Percentiles rank a stretch among this genome's conserved stretches.
Evolutionary conservation across 148 eudicot genomes (phyloP).

Genomic region (Camellia granthamiana): DNA sequence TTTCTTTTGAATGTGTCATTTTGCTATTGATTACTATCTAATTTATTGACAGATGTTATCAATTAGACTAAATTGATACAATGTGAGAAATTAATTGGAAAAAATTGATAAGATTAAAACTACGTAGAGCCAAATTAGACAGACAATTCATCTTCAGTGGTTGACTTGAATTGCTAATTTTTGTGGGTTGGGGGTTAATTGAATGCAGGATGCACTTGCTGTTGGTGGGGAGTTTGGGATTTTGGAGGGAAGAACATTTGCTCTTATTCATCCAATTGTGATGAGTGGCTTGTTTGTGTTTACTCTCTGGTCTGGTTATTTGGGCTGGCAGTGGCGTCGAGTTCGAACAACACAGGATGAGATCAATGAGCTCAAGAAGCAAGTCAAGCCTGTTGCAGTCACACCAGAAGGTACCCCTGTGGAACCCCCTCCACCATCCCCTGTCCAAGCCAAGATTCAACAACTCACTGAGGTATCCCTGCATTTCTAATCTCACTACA

Average conservation of each 20-base stretch:
- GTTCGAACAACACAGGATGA: constrained; percentile 76
- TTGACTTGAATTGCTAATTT: not conserved
- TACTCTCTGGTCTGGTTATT: constrained; percentile 87
- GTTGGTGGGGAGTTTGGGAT: constrained; percentile 82
- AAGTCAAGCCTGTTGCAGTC: constrained; percentile 78
- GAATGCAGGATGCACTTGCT: constrained; percentile 77
- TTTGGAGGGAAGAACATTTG: constrained; percentile 78
- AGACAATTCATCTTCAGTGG: not conserved
- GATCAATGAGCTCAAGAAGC: constrained; percentile 82
- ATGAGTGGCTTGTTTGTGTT: constrained; percentile 73
- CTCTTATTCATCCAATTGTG: constrained; percentile 73
- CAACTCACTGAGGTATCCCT: constrained; percentile 72
- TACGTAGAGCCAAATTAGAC: too few relatives aligned
- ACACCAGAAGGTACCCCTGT: constrained; percentile 62
- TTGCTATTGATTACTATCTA: too few relatives aligned
- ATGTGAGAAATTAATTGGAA: too few relatives aligned
- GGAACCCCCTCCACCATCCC: constrained; percentile 52
- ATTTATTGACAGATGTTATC: too few relatives aligned
- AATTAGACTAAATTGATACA: too few relatives aligned
- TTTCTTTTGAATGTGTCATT: too few relatives aligned
- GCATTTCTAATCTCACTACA: not conserved
- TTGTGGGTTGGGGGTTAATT: not conserved
- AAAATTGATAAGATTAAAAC: too few relatives aligned
- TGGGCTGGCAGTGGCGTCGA: constrained; percentile 98
- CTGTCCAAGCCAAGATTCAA: constrained; percentile 63